These are phyloP conservation scores for Populus tremula DNA, from an alignment of 345 rosid genomes.

Conservation along the genomic window DNA sequence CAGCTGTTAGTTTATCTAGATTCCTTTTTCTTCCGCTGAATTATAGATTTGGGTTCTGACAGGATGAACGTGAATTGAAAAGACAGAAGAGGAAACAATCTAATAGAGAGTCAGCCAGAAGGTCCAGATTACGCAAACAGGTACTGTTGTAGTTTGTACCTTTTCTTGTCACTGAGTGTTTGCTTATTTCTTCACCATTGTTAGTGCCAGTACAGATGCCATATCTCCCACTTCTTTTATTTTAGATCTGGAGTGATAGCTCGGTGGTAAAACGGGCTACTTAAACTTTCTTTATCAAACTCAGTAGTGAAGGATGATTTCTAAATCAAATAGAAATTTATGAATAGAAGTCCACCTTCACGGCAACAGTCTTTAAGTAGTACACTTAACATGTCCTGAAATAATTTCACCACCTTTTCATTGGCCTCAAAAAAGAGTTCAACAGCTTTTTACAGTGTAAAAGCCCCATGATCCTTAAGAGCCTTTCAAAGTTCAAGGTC, in stretches of 20 bases:
- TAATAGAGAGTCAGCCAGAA: slow-evolving; percentile 92
- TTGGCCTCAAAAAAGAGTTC: neutral
- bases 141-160: slow-evolving; percentile 25
- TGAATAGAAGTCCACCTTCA: no score
- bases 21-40: slow-evolving; percentile 9
- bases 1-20: neutral
- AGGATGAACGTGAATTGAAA: slow-evolving; percentile 95
- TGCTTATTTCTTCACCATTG: neutral
- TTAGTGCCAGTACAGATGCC: no score
- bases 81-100: slow-evolving; percentile 96
- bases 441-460: neutral
- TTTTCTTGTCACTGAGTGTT: neutral
- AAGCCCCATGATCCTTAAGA: neutral
- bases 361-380: neutral
- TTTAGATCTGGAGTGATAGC: neutral
- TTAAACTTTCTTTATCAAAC: neutral
- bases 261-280: neutral
- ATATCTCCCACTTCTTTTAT: neutral
- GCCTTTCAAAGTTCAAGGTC: neutral
- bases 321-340: neutral
- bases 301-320: neutral
- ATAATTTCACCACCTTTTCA: neutral
- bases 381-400: neutral
- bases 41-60: slow-evolving; percentile 13
- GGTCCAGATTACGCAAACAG: slow-evolving; percentile 98